Evolutionary conservation across 73 alveolate species (phyloP).

Genomic region (Paramecium sonneborni): DNA sequence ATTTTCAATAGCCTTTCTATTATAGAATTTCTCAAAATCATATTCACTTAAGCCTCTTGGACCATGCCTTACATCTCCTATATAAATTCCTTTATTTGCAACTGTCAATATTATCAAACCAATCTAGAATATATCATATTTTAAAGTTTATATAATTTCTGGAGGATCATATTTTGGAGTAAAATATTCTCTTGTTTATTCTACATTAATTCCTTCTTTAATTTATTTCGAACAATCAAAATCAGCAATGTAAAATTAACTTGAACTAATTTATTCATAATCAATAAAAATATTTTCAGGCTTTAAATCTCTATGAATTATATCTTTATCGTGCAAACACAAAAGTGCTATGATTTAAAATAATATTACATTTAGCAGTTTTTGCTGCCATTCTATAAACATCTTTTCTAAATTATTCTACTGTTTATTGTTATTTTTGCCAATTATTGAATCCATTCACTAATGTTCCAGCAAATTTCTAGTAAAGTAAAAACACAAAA

Average conservation of each 20-base stretch:
- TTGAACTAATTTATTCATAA: background rate
- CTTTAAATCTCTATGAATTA: background rate
- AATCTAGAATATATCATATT: background rate
- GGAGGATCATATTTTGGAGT: conserved; percentile 6
- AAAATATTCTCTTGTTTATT: background rate
- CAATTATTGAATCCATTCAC: background rate
- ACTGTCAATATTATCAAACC: background rate
- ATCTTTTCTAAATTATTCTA: background rate
- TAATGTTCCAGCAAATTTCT: background rate
- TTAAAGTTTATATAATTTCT: background rate
- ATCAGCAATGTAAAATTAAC: background rate
- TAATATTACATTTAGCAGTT: background rate
- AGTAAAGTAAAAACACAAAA: background rate
- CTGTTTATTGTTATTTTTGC: background rate
- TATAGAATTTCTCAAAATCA: background rate
- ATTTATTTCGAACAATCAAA: background rate
- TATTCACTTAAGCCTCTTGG: background rate
- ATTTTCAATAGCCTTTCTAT: background rate
- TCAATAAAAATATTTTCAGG: background rate
- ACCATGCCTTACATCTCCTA: background rate
- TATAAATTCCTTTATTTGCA: background rate
- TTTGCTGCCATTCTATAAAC: background rate
- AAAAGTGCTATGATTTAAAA: background rate
- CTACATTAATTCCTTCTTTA: background rate
- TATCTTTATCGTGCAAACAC: background rate